Evolutionary conservation across 768 basidiomycete species (phyloP), one percentile per base, ranked within the genome.

Genomic region (Tulasnella sp.): DNA sequence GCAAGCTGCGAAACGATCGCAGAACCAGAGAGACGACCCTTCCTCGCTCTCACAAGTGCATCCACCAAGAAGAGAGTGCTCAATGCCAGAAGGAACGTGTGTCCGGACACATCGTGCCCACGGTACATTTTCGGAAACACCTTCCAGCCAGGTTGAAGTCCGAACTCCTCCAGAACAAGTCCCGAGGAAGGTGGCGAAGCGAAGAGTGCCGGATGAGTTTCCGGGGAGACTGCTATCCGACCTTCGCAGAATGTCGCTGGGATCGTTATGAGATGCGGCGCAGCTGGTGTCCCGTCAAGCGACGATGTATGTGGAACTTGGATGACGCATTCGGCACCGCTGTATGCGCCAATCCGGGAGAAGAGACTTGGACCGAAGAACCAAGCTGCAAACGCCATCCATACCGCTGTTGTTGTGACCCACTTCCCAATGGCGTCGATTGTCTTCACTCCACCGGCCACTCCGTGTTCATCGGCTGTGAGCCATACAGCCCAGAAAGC

Each of bases 71-170:
- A 86, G 23, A 94, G 72, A 12, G 76, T 71, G 12, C 82, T 74
- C 73, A 94, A 77, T 2, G 84, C 84, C 61, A 97, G 76, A 60
- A 98, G 76, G 72, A 96, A 97, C 29, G 91, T 74, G 66, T 97
- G 94, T 6, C 94, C 94, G 0, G 90, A 93, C 12, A 97, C 80
- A 64, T 98, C 94, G 67, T 96, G 91, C 0, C 94, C 94, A 39
- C 74, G 77, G 52, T 80, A 75, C 61, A 94, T 70, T 27, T 84
- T 72, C 7, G 91, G 87, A 11, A 63, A 43, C 5, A 65, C 41
- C 37, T 37, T 35, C 56, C 54, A 63, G 41, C 36, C 56, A 3
- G 29, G 31, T 23, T 51, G 25, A 37, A 39, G 41, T 6, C 51
- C 45, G 36, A 51, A 2, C 68, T 63, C 0, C 66, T 68, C 27